A percentile compares a stretch with the other conserved stretches of the same genome.
These are phyloP conservation scores for Mortierella sp. DNA, from an alignment of 371 early-diverging fungal species.

Conservation along the genomic window DNA sequence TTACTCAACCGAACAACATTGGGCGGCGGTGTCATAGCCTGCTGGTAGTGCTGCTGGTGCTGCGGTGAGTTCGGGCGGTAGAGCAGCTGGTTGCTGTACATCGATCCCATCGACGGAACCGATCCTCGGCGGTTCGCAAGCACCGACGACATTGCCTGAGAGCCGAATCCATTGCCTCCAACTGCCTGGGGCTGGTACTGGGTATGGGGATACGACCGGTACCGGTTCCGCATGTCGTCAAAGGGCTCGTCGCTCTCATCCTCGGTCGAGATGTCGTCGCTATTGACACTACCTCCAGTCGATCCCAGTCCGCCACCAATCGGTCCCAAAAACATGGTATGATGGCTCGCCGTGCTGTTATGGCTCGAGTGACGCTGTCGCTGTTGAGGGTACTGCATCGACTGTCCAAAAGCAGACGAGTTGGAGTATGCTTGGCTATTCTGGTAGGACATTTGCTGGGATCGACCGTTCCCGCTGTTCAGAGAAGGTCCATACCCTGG, in stretches of 20 bases:
- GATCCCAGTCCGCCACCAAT: constrained; percentile 44
- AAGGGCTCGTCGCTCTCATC: constrained; percentile 53
- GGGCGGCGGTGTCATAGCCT: constrained; percentile 29
- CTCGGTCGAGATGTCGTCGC: constrained; percentile 50
- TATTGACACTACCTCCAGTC: constrained; percentile 41
- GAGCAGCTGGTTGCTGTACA: constrained; percentile 44
- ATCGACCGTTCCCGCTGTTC: constrained; percentile 38
- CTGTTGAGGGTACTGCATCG: constrained; percentile 38
- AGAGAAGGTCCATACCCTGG: constrained; percentile 48
- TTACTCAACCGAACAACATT: constrained; percentile 46
- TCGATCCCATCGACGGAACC: constrained; percentile 48
- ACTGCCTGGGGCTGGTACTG: constrained; percentile 14
- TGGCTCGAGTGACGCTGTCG: constrained; percentile 54
- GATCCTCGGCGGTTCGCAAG: constrained; percentile 37
- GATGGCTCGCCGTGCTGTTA: constrained; percentile 44
- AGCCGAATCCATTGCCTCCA: constrained; percentile 8
- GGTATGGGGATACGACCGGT: constrained; percentile 23
- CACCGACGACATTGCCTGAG: constrained; percentile 6
- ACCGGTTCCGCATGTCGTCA: constrained; percentile 37
- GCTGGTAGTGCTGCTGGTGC: constrained; percentile 19
- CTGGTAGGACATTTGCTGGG: constrained; percentile 35
- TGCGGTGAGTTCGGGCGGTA: constrained; percentile 20
- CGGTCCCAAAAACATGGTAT: constrained; percentile 51
- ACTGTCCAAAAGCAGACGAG: constrained; percentile 16
- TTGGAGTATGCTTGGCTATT: constrained; percentile 18